A percentile compares a stretch with the other conserved stretches of the same genome.
phyloP scores from a whole-genome alignment of 805 yeast species.

The Jamesozyma rosinii region DNA sequence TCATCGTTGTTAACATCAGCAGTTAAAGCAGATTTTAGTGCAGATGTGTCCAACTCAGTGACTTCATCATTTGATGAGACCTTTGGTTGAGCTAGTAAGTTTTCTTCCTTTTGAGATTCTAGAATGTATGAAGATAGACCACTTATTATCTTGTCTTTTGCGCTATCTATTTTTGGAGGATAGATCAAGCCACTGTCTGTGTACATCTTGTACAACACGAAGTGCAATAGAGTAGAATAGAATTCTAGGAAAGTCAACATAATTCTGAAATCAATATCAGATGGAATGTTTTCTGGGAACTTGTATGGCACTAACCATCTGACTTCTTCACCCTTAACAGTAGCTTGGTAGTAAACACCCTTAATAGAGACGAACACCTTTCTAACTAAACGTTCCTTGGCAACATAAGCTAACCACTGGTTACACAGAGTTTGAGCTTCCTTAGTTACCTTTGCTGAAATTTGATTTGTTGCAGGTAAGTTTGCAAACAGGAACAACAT shows the following conservation, averaged over 20 bases:
- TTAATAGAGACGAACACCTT: constrained; percentile 94
- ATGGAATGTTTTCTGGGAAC: constrained; percentile 90
- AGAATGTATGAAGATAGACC: constrained; percentile 79
- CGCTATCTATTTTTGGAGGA: constrained; percentile 76
- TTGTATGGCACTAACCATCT: constrained; percentile 96
- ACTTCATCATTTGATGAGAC: constrained; percentile 19
- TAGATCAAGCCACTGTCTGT: constrained; percentile 77
- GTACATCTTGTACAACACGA: constrained; percentile 76
- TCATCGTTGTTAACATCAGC: constrained; percentile 34
- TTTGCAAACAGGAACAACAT: constrained; percentile 90
- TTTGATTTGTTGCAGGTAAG: constrained; percentile 86
- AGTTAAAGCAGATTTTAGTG: constrained; percentile 46
- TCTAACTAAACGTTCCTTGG: constrained; percentile 69
- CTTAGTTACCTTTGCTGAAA: constrained; percentile 69
- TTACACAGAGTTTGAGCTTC: constrained; percentile 82
- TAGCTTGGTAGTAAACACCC: constrained; percentile 93
- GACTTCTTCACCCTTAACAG: constrained; percentile 80
- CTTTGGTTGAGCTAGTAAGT: constrained; percentile 20
- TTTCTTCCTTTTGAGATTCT: constrained; percentile 37
- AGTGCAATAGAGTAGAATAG: constrained; percentile 84
- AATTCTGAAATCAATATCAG: constrained; percentile 90
- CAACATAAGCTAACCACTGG: constrained; percentile 92
- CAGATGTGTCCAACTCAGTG: constrained; percentile 32
- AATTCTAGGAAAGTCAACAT: constrained; percentile 95
- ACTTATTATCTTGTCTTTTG: constrained; percentile 75